Evolutionary conservation across 2,329 filamentous ascomycete genomes (phyloP).

Genomic region (Ophiostoma ulmi): DNA sequence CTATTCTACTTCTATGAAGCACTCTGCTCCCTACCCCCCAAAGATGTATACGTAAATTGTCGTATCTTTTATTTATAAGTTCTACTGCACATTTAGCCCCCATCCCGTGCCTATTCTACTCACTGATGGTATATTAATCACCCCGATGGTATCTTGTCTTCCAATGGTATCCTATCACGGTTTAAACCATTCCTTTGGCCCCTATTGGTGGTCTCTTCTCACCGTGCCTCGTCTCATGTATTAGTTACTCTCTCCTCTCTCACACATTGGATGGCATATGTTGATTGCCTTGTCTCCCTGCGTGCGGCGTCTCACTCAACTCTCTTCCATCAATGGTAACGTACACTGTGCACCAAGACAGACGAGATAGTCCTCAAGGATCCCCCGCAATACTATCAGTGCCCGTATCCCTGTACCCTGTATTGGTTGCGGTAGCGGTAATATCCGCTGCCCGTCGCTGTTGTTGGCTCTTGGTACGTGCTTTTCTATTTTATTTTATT

Average conservation of each 20-base stretch:
- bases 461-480: conserved; percentile 3
- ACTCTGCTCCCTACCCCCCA: too few relatives aligned
- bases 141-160: neutral
- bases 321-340: neutral
- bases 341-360: neutral
- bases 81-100: too few relatives aligned
- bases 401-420: conserved; percentile 5
- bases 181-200: neutral
- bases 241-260: neutral
- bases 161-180: neutral
- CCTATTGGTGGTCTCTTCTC: neutral
- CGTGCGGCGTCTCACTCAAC: neutral
- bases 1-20: too few relatives aligned
- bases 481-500: neutral
- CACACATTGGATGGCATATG: neutral
- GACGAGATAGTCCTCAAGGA: neutral
- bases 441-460: neutral
- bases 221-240: neutral
- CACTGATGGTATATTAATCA: neutral
- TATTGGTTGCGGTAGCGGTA: conserved; percentile 5
- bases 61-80: too few relatives aligned
- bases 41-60: too few relatives aligned
- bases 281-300: neutral
- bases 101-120: neutral
- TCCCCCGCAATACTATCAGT: conserved; percentile 11